A percentile compares a stretch with the other conserved stretches of the same genome.
phyloP scores from a whole-genome alignment of 2,329 filamentous ascomycete genomes.

The Diaporthe helianthi region DNA sequence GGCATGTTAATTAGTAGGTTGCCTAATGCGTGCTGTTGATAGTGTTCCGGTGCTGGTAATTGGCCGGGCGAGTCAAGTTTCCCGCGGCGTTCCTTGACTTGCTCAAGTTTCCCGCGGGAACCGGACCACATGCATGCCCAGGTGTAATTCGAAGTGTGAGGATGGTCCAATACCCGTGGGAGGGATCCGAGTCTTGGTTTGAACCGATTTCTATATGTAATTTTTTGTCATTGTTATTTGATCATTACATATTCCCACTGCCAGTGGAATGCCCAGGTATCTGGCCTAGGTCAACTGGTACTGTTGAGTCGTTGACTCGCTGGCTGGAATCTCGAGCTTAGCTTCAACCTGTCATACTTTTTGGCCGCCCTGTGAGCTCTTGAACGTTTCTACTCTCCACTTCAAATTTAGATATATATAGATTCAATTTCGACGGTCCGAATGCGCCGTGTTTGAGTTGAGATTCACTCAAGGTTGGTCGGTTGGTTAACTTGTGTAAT shows the following conservation, averaged over 20 bases:
- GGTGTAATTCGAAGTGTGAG: too few species aligned
- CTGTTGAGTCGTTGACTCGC: too few species aligned
- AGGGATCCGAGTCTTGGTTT: not conserved
- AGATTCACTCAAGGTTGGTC: too few species aligned
- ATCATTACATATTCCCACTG: not conserved
- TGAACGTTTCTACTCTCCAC: too few species aligned
- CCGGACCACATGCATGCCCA: too few species aligned
- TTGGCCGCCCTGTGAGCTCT: too few species aligned
- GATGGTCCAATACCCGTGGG: not conserved
- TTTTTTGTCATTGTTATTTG: not conserved
- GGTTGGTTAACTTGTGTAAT: too few species aligned
- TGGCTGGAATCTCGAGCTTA: not conserved
- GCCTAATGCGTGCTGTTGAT: not conserved
- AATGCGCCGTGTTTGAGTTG: too few species aligned
- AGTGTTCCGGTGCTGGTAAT: conserved; percentile 2
- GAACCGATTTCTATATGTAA: not conserved
- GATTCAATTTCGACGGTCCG: too few species aligned
- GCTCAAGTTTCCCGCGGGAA: conserved; percentile 6
- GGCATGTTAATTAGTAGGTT: not conserved
- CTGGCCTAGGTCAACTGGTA: too few species aligned
- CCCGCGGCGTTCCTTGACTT: conserved; percentile 5
- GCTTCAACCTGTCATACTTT: not conserved
- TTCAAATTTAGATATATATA: too few species aligned
- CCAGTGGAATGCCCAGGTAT: not conserved
- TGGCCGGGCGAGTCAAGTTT: not conserved